Evolutionary conservation across 495 filamentous ascomycete species (phyloP).

Genomic region (Penicillium herquei): DNA sequence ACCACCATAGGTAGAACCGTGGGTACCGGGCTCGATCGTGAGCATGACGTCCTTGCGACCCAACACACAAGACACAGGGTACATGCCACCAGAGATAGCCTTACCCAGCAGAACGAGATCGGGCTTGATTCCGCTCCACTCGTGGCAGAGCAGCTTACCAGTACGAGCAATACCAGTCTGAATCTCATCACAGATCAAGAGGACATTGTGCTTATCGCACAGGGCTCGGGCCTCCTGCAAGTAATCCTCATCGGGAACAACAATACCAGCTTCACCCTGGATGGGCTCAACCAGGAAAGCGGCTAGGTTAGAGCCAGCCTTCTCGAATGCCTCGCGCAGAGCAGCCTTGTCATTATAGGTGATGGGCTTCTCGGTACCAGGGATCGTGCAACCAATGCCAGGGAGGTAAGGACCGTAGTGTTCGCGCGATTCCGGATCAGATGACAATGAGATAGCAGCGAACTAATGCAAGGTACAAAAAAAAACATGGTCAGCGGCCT

Average conservation of each 20-base stretch:
- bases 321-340: constrained; percentile 73
- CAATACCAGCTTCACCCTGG: constrained; percentile 95
- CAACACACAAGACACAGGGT: constrained; percentile 93
- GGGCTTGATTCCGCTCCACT: constrained; percentile 94
- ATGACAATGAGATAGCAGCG: constrained; percentile 89
- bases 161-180: constrained; percentile 97
- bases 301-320: constrained; percentile 79
- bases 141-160: constrained; percentile 85
- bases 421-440: constrained; percentile 90
- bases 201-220: constrained; percentile 90
- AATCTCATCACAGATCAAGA: constrained; percentile 97
- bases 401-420: constrained; percentile 97
- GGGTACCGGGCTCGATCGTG: constrained; percentile 93
- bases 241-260: constrained; percentile 91
- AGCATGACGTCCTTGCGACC: constrained; percentile 92
- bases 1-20: constrained; percentile 95
- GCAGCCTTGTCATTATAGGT: constrained; percentile 83
- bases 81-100: constrained; percentile 97
- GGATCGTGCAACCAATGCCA: constrained; percentile 74
- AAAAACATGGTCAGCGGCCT: constrained; percentile 8
- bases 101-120: constrained; percentile 95
- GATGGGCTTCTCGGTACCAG: constrained; percentile 74
- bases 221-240: constrained; percentile 75
- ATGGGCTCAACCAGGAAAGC: constrained; percentile 94
- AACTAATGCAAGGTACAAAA: constrained; percentile 57